Evolutionary conservation across 441 rosid species (phyloP).

Genomic region (Omphalea diandra): DNA sequence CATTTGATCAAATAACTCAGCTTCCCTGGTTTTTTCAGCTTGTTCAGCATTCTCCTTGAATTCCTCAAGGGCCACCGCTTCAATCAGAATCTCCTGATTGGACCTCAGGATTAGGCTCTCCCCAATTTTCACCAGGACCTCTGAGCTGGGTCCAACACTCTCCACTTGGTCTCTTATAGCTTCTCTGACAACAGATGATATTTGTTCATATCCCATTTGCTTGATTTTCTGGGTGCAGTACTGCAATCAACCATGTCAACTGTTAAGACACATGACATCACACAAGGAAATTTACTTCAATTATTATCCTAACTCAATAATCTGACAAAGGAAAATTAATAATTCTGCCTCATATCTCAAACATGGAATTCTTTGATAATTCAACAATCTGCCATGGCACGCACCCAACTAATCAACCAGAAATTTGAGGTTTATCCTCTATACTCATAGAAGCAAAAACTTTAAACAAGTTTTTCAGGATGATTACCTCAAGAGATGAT

Average conservation of each 20-base stretch:
- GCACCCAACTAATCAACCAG: conserved; percentile 11
- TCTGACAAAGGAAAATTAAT: conserved; percentile 12
- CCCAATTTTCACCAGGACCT: conserved; percentile 59
- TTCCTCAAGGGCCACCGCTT: conserved; percentile 80
- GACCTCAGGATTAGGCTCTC: conserved; percentile 70
- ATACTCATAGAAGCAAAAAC: neutral
- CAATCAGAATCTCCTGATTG: conserved; percentile 87
- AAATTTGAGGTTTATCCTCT: neutral
- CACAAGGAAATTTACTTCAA: conserved; percentile 3
- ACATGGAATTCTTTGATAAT: conserved; percentile 1
- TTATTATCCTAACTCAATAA: conserved; percentile 16
- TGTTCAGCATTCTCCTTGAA: conserved; percentile 82
- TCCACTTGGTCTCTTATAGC: conserved; percentile 55
- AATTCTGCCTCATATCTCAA: conserved; percentile 4
- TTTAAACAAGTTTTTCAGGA: conserved; percentile 9
- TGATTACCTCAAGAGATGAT: conserved; percentile 70
- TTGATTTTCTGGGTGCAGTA: conserved; percentile 59
- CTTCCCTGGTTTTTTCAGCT: conserved; percentile 56
- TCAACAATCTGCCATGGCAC: conserved; percentile 11
- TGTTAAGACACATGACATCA: conserved; percentile 26
- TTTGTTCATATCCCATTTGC: conserved; percentile 54
- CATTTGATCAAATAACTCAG: conserved; percentile 60
- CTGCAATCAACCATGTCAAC: conserved; percentile 46
- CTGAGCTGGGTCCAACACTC: conserved; percentile 54
- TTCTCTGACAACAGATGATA: conserved; percentile 47